phyloP scores from a whole-genome alignment of 2,329 filamentous ascomycete genomes.

The Sclerotinia spermophila region DNA sequence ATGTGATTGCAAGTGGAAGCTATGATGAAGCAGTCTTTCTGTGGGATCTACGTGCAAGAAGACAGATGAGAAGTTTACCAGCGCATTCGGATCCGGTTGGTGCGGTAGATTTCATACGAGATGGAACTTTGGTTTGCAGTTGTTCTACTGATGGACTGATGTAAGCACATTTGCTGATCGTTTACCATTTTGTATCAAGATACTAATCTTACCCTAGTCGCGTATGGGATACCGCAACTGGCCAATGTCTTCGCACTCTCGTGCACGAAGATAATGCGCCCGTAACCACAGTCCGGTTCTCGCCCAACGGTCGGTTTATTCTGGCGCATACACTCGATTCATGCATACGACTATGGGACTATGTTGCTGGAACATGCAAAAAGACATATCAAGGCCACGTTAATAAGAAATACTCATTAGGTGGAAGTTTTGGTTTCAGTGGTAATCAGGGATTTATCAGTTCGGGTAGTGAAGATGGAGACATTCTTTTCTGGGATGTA shows the following conservation, averaged over 20 bases:
- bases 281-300: constrained; percentile 85
- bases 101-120: constrained; percentile 87
- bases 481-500: constrained; percentile 86
- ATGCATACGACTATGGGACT: constrained; percentile 90
- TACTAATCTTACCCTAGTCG: constrained; percentile 48
- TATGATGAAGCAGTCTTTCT: constrained; percentile 97
- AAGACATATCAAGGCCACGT: constrained; percentile 96
- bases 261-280: constrained; percentile 95
- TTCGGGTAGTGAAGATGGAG: constrained; percentile 83
- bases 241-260: constrained; percentile 89
- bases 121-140: constrained; percentile 87
- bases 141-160: constrained; percentile 90
- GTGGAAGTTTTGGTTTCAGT: constrained; percentile 75
- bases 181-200: neutral
- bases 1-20: constrained; percentile 90
- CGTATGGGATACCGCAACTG: constrained; percentile 93
- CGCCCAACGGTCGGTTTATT: constrained; percentile 89
- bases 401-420: constrained; percentile 82
- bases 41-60: constrained; percentile 88
- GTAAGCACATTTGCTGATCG: constrained; percentile 43
- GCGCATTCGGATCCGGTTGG: constrained; percentile 94
- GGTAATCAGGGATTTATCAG: constrained; percentile 60
- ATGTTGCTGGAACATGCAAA: constrained; percentile 82
- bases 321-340: constrained; percentile 89
- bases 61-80: constrained; percentile 84